Evolutionary conservation across 768 basidiomycete genomes (phyloP).

Genomic region (Fomitopsis serialis): DNA sequence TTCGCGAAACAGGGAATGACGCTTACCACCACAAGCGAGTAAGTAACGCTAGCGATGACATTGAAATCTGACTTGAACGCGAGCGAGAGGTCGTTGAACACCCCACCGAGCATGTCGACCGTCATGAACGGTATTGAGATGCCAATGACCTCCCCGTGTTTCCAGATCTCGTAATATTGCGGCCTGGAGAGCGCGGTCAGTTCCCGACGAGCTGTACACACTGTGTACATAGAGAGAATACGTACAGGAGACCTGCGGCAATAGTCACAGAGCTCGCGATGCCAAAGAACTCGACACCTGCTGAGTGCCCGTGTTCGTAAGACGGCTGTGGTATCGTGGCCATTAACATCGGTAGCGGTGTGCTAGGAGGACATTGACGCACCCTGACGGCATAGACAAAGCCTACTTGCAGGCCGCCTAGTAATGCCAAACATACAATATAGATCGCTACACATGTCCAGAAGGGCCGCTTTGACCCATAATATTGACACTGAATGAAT

Average conservation of each 20-base stretch:
- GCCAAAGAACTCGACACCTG: slow-evolving; percentile 52
- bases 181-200: slow-evolving; percentile 32
- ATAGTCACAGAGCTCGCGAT: slow-evolving; percentile 55
- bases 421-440: slow-evolving; percentile 33
- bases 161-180: slow-evolving; percentile 76
- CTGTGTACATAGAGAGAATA: not conserved
- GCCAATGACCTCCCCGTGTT: slow-evolving; percentile 55
- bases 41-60: slow-evolving; percentile 54
- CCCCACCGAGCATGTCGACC: slow-evolving; percentile 63
- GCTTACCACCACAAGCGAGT: slow-evolving; percentile 53
- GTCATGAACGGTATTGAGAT: slow-evolving; percentile 66
- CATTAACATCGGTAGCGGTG: no score
- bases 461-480: slow-evolving; percentile 40
- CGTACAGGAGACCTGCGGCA: slow-evolving; percentile 41
- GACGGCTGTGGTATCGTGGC: no score
- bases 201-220: slow-evolving; percentile 15
- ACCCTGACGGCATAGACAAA: slow-evolving; percentile 56
- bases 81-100: slow-evolving; percentile 69
- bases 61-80: slow-evolving; percentile 62
- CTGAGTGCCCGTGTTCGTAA: slow-evolving; percentile 28
- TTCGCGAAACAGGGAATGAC: not conserved
- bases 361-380: slow-evolving; percentile 19
- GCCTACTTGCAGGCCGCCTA: slow-evolving; percentile 54
- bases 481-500: slow-evolving; percentile 57
- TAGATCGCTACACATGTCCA: slow-evolving; percentile 31